A percentile compares a stretch with the other conserved stretches of the same genome.
Conservation (phyloP, 2,329 filamentous ascomycete species). For the Raffaelea arxii region DNA sequence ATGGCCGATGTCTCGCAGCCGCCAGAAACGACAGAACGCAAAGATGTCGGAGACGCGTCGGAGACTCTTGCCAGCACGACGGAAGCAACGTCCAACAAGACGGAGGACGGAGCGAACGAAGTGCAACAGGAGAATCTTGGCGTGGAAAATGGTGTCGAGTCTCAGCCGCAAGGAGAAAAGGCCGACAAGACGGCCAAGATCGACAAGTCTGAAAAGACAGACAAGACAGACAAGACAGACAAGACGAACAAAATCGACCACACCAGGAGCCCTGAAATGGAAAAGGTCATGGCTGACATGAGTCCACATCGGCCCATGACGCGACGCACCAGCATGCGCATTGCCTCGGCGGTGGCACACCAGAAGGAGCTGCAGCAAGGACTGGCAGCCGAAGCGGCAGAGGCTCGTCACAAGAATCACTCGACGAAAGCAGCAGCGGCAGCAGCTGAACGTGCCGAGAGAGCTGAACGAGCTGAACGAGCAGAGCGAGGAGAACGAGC, state of each 20-base stretch:
- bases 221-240: no score
- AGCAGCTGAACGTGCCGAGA: neutral
- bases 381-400: slow-evolving; percentile 1
- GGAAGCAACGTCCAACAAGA: no score
- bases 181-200: neutral
- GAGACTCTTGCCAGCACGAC: no score
- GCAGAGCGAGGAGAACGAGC: neutral
- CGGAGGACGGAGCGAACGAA: no score
- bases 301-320: slow-evolving; percentile 5
- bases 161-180: no score
- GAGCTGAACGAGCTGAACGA: slow-evolving; percentile 1
- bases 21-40: no score
- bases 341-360: slow-evolving; percentile 8
- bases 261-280: slow-evolving; percentile 1
- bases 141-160: no score
- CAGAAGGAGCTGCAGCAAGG: slow-evolving; percentile 7
- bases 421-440: neutral
- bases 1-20: no score
- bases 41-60: no score
- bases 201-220: neutral
- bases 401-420: no score
- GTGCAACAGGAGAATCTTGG: no score
- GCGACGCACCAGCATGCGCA: slow-evolving; percentile 11
- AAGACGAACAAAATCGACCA: neutral
- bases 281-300: neutral